Conservation (phyloP, 768 basidiomycete species). For the Kwoniella dejecticola region DNA sequence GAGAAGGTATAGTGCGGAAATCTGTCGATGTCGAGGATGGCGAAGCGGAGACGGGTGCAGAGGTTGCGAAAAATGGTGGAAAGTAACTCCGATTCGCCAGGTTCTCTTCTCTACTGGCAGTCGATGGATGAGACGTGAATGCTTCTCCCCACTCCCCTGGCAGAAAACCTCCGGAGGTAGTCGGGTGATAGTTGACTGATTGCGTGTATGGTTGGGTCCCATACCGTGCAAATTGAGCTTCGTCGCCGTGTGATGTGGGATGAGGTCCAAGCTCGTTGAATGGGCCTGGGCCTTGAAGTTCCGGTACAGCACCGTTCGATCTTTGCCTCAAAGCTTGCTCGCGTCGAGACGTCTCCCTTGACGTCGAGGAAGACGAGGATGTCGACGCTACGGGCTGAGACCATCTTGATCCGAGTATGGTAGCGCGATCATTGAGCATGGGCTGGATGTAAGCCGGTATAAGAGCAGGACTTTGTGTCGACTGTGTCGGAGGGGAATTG, state of each 20-base stretch:
- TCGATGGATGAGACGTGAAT: neutral
- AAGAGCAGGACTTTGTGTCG: neutral
- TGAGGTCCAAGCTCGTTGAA: constrained; percentile 2
- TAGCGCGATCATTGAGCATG: neutral
- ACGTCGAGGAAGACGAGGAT: neutral
- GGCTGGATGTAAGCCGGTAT: constrained; percentile 6
- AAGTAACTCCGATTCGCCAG: neutral
- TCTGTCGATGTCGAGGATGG: neutral
- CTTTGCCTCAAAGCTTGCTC: neutral
- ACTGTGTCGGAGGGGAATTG: neutral
- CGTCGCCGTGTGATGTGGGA: neutral
- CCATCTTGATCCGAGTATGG: constrained; percentile 3
- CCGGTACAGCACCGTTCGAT: too few species aligned
- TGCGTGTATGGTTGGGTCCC: neutral
- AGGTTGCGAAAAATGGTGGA: neutral
- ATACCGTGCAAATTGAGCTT: neutral
- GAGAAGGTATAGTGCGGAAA: constrained; percentile 15
- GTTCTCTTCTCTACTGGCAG: neutral
- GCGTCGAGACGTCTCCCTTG: neutral
- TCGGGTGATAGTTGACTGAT: neutral
- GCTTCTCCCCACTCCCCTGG: constrained; percentile 5
- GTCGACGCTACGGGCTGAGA: neutral
- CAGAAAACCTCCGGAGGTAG: neutral
- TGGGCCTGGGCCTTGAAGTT: neutral
- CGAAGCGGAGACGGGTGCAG: neutral